Conservation (phyloP, 495 filamentous ascomycete genomes). For the Aspergillus baeticus region DNA sequence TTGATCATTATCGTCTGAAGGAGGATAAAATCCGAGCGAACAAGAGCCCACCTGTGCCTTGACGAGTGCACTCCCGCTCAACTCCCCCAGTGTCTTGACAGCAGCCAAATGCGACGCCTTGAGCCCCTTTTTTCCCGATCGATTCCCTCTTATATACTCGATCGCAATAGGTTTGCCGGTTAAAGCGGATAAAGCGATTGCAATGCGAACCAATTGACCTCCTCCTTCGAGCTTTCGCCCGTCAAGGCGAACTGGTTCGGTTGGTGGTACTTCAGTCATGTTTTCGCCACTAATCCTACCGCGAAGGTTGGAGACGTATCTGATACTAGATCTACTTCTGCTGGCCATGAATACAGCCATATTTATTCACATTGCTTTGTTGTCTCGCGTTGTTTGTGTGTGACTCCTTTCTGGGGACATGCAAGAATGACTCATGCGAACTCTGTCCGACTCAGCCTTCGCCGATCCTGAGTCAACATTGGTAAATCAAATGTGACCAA, state of each 20-base stretch:
- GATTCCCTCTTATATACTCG: constrained; percentile 67
- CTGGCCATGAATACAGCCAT: neutral
- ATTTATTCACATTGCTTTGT: neutral
- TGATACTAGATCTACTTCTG: neutral
- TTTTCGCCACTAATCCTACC: neutral
- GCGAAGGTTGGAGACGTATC: neutral
- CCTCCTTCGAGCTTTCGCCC: constrained; percentile 80
- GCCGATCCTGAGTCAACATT: neutral
- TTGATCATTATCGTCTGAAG: neutral
- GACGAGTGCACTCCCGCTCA: constrained; percentile 56
- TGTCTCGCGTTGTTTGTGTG: neutral
- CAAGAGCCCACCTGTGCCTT: constrained; percentile 57
- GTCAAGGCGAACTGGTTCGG: constrained; percentile 49
- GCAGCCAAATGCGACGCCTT: constrained; percentile 74
- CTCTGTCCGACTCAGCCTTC: neutral
- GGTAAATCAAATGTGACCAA: neutral
- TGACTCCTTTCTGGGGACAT: neutral
- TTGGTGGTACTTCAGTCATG: neutral
- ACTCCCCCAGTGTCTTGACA: constrained; percentile 62
- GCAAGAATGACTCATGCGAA: neutral
- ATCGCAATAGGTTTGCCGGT: constrained; percentile 64
- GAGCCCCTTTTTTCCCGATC: constrained; percentile 58
- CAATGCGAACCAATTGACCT: constrained; percentile 76
- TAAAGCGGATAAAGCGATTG: constrained; percentile 66
- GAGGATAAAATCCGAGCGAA: constrained; percentile 51